A percentile compares a stretch with the other conserved stretches of the same genome.
phyloP scores from a whole-genome alignment of 2,329 filamentous ascomycete genomes.

The Curvularia verruculosa region DNA sequence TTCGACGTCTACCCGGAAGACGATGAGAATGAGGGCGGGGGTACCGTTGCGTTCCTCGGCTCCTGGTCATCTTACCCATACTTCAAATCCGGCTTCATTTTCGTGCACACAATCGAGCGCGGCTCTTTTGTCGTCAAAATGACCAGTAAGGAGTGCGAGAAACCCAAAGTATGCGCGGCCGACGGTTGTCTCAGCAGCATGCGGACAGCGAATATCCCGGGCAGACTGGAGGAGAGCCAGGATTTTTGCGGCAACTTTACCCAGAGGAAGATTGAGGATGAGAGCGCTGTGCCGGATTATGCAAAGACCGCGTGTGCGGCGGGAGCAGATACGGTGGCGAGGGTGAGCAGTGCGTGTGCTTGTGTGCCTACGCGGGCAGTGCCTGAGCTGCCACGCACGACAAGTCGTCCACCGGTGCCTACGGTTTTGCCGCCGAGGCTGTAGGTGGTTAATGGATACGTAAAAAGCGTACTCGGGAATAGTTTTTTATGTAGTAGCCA shows the following conservation, averaged over 20 bases:
- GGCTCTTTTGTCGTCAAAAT: too few relatives aligned
- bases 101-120: too few relatives aligned
- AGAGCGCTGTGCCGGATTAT: conserved; percentile 24
- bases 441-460: not conserved
- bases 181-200: too few relatives aligned
- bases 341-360: conserved; percentile 34
- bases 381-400: conserved; percentile 33
- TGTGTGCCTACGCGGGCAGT: conserved; percentile 33
- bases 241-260: conserved; percentile 12
- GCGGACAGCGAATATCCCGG: too few relatives aligned
- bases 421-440: conserved; percentile 32
- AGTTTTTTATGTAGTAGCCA: not conserved
- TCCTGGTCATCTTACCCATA: conserved; percentile 49
- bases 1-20: conserved; percentile 52
- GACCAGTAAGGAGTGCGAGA: too few relatives aligned
- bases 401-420: conserved; percentile 30
- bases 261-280: conserved; percentile 24
- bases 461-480: not conserved
- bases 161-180: too few relatives aligned
- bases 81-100: too few relatives aligned
- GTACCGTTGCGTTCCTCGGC: conserved; percentile 48
- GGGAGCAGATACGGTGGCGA: conserved; percentile 21
- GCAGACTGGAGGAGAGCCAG: too few relatives aligned
- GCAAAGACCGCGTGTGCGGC: conserved; percentile 24
- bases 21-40: conserved; percentile 43